Percentiles rank a stretch among this genome's conserved stretches.
Evolutionary conservation across 352 stramenopile genomes (phyloP).

Genomic region (Phytophthora fragariae): DNA sequence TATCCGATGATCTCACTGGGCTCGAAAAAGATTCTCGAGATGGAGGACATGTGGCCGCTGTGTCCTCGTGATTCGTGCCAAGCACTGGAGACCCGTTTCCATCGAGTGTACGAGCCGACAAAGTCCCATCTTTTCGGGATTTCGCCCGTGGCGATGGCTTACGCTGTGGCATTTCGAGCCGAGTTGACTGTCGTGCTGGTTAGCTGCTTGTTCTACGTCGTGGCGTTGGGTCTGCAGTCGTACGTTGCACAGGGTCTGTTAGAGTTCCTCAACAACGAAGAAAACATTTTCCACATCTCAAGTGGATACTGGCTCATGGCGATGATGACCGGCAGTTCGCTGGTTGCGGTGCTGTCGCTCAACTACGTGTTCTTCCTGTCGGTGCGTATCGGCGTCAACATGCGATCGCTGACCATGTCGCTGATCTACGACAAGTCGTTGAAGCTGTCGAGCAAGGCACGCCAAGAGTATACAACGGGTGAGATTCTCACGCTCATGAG

Average conservation of each 20-base stretch:
- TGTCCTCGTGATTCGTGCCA: conserved; percentile 27
- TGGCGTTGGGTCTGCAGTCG: conserved; percentile 31
- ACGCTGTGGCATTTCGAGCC: conserved; percentile 16
- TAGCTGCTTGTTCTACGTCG: conserved; percentile 31
- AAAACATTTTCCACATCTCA: conserved; percentile 38
- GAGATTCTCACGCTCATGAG: conserved; percentile 50
- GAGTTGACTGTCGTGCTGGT: conserved; percentile 20
- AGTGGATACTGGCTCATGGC: conserved; percentile 39
- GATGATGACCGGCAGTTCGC: conserved; percentile 26
- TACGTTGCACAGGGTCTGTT: conserved; percentile 32
- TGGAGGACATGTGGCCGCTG: conserved; percentile 43
- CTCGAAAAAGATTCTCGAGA: conserved; percentile 33
- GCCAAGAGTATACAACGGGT: conserved; percentile 40
- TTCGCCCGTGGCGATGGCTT: conserved; percentile 22
- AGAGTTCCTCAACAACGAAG: conserved; percentile 33
- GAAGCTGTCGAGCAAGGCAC: conserved; percentile 56
- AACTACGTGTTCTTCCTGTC: conserved; percentile 45
- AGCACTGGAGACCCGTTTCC: conserved; percentile 27
- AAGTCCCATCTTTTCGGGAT: conserved; percentile 13
- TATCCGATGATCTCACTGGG: conserved; percentile 51
- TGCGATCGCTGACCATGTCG: conserved; percentile 46
- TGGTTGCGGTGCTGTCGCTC: conserved; percentile 29
- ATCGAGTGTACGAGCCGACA: conserved; percentile 22
- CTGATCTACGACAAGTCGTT: conserved; percentile 58
- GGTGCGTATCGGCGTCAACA: conserved; percentile 41